Evolutionary conservation across 2,329 filamentous ascomycete genomes (phyloP), one percentile per base, ranked within the genome.

Genomic region (Trichoderma koningiopsis): DNA sequence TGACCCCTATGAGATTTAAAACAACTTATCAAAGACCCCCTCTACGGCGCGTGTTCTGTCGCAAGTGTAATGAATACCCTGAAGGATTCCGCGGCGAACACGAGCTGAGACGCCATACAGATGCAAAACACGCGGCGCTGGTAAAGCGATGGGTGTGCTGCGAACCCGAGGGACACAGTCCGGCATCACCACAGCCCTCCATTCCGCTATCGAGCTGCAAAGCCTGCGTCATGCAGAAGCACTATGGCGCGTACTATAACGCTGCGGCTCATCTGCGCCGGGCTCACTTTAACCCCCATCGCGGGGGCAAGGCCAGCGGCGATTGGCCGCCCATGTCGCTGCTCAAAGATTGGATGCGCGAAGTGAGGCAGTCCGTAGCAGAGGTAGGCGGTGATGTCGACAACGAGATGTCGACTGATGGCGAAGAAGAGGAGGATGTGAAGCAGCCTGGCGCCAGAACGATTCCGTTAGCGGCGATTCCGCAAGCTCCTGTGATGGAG

Each of bases 51-150:
- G 90, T 94, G 61, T 90, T 88, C 76, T 97, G 94, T 79, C 83
- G 84, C 22, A 87, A 91, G 74, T 97, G 94, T 82, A 89, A 90
- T 73, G 92, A 93, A 75, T 90, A 95, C 71, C 92, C 92, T 3
- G 90, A 94, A 71, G 94, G 94, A 5, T 97, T 97, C 78, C 91
- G 94, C 57, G 94, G 94, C 69, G 93, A 96, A 68, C 94, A 97
- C 78, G 94, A 97, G 78, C 84, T 94, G 60, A 85, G 90, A 68
- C 86, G 92, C 69, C 92, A 94, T 77, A 83, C 81, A 22, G 85
- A 88, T 70, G 85, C 86, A 5, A 87, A 87, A 70, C 86, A 88
- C 72, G 85, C 86, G 4, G 81, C 84, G 11, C 75, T 86, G 43
- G 84, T 87, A 33, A 86, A 85, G 75, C 80, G 84, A 74, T 88